phyloP scores from a whole-genome alignment of 2,329 filamentous ascomycete species.

The Pestalotiopsis sp. region DNA sequence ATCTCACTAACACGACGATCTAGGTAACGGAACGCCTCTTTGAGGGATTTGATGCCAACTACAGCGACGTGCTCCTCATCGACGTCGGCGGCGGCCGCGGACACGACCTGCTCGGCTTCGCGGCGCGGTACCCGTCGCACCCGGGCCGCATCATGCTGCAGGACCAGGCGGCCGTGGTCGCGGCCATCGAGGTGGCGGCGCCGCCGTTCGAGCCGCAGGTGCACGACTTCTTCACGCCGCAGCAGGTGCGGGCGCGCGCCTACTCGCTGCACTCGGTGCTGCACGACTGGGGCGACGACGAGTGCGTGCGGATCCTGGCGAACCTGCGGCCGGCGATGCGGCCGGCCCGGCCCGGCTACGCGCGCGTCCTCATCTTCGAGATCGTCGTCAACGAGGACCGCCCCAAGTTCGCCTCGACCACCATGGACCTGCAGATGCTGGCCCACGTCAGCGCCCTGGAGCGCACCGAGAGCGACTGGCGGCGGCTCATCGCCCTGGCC shows the following conservation, averaged over 20 bases:
- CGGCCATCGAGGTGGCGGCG: neutral
- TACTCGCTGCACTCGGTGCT: conserved; percentile 33
- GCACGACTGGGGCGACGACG: conserved; percentile 38
- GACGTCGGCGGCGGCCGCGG: conserved; percentile 2
- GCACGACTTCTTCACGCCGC: conserved; percentile 32
- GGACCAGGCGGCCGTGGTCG: neutral
- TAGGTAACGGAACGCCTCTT: neutral
- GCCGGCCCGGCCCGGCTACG: conserved; percentile 31
- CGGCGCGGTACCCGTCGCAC: neutral
- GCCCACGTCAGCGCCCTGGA: conserved; percentile 22
- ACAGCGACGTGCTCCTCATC: neutral
- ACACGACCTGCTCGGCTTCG: neutral
- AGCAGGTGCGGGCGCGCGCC: conserved; percentile 29
- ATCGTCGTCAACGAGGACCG: conserved; percentile 35
- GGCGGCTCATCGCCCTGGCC: conserved; percentile 17
- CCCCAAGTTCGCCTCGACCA: conserved; percentile 22
- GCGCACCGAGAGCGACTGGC: conserved; percentile 23
- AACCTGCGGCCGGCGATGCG: conserved; percentile 30
- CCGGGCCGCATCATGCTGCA: neutral
- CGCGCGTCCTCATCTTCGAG: conserved; percentile 43
- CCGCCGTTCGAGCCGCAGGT: neutral
- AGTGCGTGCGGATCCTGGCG: conserved; percentile 32
- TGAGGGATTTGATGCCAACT: conserved; percentile 1
- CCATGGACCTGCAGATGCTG: conserved; percentile 28
- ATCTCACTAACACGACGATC: neutral